Evolutionary conservation across 2,329 filamentous ascomycete genomes (phyloP), one percentile per base, ranked within the genome.

Genomic region (Diplocarpon rosae): DNA sequence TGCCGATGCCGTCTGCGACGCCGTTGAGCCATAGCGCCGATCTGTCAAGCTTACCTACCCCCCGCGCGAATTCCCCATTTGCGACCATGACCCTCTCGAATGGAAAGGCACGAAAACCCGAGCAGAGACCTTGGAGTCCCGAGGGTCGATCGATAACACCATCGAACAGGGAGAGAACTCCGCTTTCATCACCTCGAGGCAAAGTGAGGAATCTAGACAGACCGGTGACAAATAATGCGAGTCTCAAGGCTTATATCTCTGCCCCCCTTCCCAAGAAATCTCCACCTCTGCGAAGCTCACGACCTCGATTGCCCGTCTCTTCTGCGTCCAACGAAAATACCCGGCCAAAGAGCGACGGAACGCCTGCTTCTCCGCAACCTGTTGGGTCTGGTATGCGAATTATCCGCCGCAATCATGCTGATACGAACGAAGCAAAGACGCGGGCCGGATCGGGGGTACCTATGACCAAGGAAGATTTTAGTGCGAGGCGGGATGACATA

Each of bases 251-350:
- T 32, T 85, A 84, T 60, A 84, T 92, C 52, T 75, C 82, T 46
- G 69, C 76, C 29, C 77, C 84, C 35, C 70, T 72, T 14, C 76
- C 84, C 0, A 86, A 85, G 59, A 72, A 81, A 29, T 93, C 88
- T 1, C 86, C 87, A 3, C 78, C 82, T 9, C 67, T 94, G 39
- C 77, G 87, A 58, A 92, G 85, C 58, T 92, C 86, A 34, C 73
- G 85, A 34, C 85, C 85, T n/a, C 73, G 86, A 41, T 81, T 86
- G 58, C 81, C 84, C 8, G 80, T 93, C 16, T 86, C 85, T 9
- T 70, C 77, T 43, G 83, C 83, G n/a, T 75, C 75, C 2, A 83
- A 83, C n/a, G 70, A 80, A 28, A 77, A 80, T 43, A 83, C 83
- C 30, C 76, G 81, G 46, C 75, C 80, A 55, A 82, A 73, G 59